Base-by-base conservation (phyloP, 345 rosid genomes). In the Acer campestre region DNA sequence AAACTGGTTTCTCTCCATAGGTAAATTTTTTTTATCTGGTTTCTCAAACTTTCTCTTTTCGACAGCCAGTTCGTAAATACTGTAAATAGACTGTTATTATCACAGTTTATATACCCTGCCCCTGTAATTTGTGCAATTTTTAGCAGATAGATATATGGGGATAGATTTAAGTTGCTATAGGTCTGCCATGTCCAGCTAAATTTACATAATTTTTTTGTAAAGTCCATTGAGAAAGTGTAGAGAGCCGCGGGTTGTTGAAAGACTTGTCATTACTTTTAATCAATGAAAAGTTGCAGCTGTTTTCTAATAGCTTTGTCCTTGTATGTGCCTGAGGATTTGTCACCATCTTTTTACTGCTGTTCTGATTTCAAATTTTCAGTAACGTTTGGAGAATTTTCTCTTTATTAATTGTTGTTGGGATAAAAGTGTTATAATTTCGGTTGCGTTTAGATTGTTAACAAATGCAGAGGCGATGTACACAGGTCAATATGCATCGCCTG, bases 61-160 rank as follows among this genome's bases (percentile, higher is more conserved):
- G 14, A 20, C 62, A 65, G 56, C 10, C 69, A 74, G 38, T 73
- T 58, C 14, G 68, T 77, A 69, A 23, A 42, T 77, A 31, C 31
- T 84, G 81, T 85, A 80, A 73, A 87, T 85, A 85, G 75, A 40
- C 12, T 59, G 63, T 22, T 17, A 38, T 9, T 29, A n/a, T 51
- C 61, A 48, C 65, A 78, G 72, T 40, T 72, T 64, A 82, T 80
- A 83, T 73, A 77, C 79, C 67, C 62, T 51, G 62, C 92, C 92
- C 92, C 63, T 42, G 80, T 81, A 48, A 76, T 83, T 81, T 81
- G 31, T 84, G 91, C 91, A 78, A 64, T 88, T 89, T 91, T 86
- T 83, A 82, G 91, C 92, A 84, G 82, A 85, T 80, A 81, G 82
- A 85, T 80, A 81, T 85, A 78, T 75, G 86, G 95, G 96, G 89